Percentiles rank a stretch among this genome's conserved stretches.
Conservation (phyloP, 148 eudicot genomes). For the Rhododendron williamsianum region DNA sequence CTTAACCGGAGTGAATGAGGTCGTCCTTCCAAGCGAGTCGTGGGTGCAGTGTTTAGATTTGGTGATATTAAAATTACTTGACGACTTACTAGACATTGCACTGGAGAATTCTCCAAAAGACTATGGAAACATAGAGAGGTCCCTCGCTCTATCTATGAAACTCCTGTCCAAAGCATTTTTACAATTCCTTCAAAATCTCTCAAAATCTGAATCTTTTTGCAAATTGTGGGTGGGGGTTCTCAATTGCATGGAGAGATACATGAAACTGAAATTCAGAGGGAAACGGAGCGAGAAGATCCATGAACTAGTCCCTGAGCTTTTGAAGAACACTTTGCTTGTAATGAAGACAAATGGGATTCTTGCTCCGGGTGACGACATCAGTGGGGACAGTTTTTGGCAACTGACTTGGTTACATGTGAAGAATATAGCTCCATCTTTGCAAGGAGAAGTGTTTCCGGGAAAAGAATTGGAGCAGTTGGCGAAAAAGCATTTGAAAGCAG, state of each 20-base stretch:
- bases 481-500: not conserved
- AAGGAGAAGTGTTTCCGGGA: conserved; percentile 48
- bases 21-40: conserved; percentile 39
- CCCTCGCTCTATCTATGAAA: conserved; percentile 47
- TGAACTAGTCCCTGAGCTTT: conserved; percentile 60
- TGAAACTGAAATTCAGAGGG: conserved; percentile 64
- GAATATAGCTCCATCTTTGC: conserved; percentile 56
- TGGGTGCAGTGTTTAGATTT: conserved; percentile 78
- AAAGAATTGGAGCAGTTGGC: conserved; percentile 16
- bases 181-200: conserved; percentile 46
- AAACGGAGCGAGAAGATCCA: conserved; percentile 71
- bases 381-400: conserved; percentile 72
- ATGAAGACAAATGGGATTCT: conserved; percentile 63
- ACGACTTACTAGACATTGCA: conserved; percentile 59
- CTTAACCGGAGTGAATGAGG: conserved; percentile 45
- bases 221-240: conserved; percentile 74
- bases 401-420: conserved; percentile 75
- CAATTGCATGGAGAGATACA: conserved; percentile 60
- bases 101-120: conserved; percentile 67
- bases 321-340: conserved; percentile 53
- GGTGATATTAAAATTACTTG: conserved; percentile 70
- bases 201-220: conserved; percentile 53
- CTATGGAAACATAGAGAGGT: conserved; percentile 71
- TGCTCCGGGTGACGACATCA: conserved; percentile 46
- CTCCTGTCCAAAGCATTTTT: conserved; percentile 60